Evolutionary conservation across 2,329 filamentous ascomycete species (phyloP).

Genomic region (Calonectria montana): DNA sequence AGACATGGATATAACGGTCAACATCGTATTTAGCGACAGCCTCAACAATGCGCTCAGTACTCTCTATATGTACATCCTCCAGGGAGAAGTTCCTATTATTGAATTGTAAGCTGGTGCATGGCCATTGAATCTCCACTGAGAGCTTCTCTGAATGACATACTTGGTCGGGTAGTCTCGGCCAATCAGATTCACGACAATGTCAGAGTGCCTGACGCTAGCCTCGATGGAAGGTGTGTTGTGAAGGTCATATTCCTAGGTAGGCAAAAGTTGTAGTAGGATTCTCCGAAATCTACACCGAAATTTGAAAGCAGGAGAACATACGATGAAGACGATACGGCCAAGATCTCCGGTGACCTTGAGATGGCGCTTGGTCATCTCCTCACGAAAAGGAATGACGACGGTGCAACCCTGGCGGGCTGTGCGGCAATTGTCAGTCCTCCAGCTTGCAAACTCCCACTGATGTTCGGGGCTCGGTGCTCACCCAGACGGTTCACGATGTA

Average conservation of each 20-base stretch:
- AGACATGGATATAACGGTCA: conserved; percentile 96
- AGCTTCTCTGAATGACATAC: conserved; percentile 56
- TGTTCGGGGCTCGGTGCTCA: conserved; percentile 43
- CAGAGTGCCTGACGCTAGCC: conserved; percentile 95
- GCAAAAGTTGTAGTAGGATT: conserved; percentile 31
- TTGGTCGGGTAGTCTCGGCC: conserved; percentile 97
- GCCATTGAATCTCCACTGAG: not conserved
- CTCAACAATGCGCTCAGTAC: conserved; percentile 90
- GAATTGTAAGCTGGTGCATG: conserved; percentile 34
- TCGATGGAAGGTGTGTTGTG: conserved; percentile 96
- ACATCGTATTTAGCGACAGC: conserved; percentile 98
- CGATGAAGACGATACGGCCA: conserved; percentile 87
- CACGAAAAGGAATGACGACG: conserved; percentile 91
- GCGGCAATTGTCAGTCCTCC: conserved; percentile 34
- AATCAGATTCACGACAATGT: conserved; percentile 96
- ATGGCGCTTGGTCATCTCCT: conserved; percentile 98
- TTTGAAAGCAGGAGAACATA: conserved; percentile 52
- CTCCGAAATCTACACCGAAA: not conserved
- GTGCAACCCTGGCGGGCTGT: conserved; percentile 92
- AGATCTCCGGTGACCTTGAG: conserved; percentile 96
- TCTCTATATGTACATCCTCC: conserved; percentile 93
- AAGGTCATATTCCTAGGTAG: conserved; percentile 85
- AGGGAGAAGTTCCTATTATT: conserved; percentile 85
- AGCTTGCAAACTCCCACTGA: not conserved
- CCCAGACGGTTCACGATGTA: conserved; percentile 98